Evolutionary conservation across 805 yeast species (phyloP).

Genomic region (Teunomyces kruisii): DNA sequence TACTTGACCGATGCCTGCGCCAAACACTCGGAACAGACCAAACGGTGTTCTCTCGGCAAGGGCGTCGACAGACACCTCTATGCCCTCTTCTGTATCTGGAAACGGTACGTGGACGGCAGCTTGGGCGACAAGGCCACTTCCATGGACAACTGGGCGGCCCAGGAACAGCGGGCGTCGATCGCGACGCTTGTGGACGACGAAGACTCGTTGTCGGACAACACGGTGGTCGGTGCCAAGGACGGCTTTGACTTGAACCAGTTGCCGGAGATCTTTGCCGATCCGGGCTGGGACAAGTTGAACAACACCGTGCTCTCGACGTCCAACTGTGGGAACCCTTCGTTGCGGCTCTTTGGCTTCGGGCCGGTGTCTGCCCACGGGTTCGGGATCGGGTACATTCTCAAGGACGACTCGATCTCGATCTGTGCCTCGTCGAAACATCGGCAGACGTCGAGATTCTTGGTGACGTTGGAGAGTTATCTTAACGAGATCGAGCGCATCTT

Average conservation of each 20-base stretch:
- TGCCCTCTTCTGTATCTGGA: slow-evolving; percentile 88
- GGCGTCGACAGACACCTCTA: slow-evolving; percentile 94
- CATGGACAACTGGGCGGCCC: slow-evolving; percentile 1
- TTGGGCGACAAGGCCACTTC: slow-evolving; percentile 13
- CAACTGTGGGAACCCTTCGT: slow-evolving; percentile 62
- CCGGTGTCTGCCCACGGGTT: slow-evolving; percentile 60
- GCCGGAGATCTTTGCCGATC: slow-evolving; percentile 78
- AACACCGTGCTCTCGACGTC: slow-evolving; percentile 71
- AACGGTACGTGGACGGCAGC: slow-evolving; percentile 47
- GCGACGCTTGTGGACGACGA: slow-evolving; percentile 16
- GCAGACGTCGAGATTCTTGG: slow-evolving; percentile 56
- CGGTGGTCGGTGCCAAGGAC: slow-evolving; percentile 23
- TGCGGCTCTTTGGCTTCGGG: slow-evolving; percentile 58
- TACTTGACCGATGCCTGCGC: slow-evolving; percentile 67
- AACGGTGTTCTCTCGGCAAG: slow-evolving; percentile 66
- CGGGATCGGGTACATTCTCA: slow-evolving; percentile 57
- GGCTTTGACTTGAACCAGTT: slow-evolving; percentile 31
- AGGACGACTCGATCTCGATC: slow-evolving; percentile 50
- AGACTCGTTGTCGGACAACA: slow-evolving; percentile 26
- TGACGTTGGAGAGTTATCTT: slow-evolving; percentile 51
- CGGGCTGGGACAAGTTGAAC: slow-evolving; percentile 85
- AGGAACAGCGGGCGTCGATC: slow-evolving; percentile 14
- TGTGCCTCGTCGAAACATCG: slow-evolving; percentile 62
- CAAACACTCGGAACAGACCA: slow-evolving; percentile 67
- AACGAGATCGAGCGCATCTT: slow-evolving; percentile 42